Base-by-base conservation (phyloP, 1,139 yeast genomes). In the Hyphopichia pseudoburtonii region DNA sequence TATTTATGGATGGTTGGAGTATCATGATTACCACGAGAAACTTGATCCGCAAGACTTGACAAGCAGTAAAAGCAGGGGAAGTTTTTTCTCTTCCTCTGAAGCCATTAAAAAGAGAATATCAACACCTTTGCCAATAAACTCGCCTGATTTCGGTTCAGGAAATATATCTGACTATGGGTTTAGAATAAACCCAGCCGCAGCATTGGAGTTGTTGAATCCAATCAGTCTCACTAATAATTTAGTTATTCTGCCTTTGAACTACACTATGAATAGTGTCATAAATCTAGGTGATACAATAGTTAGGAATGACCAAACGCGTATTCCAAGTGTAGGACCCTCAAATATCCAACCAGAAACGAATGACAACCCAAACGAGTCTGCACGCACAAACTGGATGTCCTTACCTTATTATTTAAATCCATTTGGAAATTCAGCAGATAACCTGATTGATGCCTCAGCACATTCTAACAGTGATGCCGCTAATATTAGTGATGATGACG, bases 221-320 rank as follows among this genome's bases (percentile, higher is more conserved):
- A 42, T 64, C 5, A 61, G 51, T 35, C 44, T 68, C 17, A 64
- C 75, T 3, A 66, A 63, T 40, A 64, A 58, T 32, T 52, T 68
- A 35, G 68, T 69, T 7, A 60, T 68, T 10, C 66, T 56, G 62
- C 76, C 76, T 0, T 42, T 70, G 10, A 64, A 57, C 38, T 60
- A 54, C 32, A 68, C 75, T 1, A 55, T 70, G 36, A 64, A 57
- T 36, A 65, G 66, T 23, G 56, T 70, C 53, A 54, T 50, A 42
- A 57, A 48, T 18, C 32, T 57, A 12, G 44, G 51, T 5, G 39
- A 37, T 11, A 28, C 28, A 11, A 14, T 18, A n/a, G 23, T 18
- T 9, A n/a, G 22, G n/a, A 11, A 5, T 5, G 23, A 17, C 4
- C 22, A 17, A 11, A 15, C 9, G 28, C n/a, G n/a, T 23, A 5